phyloP scores from a whole-genome alignment of 305 asterid species.

The Fraxinus paxiana region DNA sequence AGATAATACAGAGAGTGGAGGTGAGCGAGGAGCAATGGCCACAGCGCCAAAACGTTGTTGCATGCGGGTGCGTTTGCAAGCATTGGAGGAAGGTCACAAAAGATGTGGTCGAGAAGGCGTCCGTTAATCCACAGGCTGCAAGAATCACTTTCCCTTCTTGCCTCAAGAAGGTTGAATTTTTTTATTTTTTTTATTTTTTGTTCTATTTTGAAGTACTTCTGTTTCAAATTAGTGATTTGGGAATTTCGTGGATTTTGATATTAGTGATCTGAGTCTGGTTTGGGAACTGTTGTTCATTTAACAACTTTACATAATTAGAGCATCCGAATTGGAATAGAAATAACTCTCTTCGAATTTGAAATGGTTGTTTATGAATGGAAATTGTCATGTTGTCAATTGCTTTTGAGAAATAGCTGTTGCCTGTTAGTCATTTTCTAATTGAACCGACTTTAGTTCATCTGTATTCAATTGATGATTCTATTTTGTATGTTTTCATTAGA shows the following conservation, averaged over 20 bases:
- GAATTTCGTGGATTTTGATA: background rate
- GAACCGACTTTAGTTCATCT: background rate
- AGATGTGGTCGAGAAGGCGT: conserved; percentile 57
- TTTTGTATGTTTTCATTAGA: background rate
- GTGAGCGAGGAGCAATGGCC: conserved; percentile 78
- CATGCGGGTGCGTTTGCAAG: conserved; percentile 85
- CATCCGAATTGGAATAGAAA: background rate
- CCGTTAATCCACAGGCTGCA: conserved; percentile 41
- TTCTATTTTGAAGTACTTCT: background rate
- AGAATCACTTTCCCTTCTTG: conserved; percentile 82
- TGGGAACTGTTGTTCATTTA: background rate
- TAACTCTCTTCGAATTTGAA: background rate
- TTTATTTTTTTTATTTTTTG: background rate
- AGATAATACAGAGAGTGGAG: conserved; percentile 71
- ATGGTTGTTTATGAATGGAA: background rate
- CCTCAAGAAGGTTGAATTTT: conserved; percentile 60
- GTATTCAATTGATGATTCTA: background rate
- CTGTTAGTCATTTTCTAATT: background rate
- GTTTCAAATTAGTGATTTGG: background rate
- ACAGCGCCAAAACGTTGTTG: conserved; percentile 75
- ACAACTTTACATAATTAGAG: background rate
- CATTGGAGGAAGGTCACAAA: conserved; percentile 79
- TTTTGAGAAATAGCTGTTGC: background rate
- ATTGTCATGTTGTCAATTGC: background rate
- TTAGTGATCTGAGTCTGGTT: background rate